phyloP scores from a whole-genome alignment of 1,284 basidiomycete species.

The Papiliotrema nemorosa region DNA sequence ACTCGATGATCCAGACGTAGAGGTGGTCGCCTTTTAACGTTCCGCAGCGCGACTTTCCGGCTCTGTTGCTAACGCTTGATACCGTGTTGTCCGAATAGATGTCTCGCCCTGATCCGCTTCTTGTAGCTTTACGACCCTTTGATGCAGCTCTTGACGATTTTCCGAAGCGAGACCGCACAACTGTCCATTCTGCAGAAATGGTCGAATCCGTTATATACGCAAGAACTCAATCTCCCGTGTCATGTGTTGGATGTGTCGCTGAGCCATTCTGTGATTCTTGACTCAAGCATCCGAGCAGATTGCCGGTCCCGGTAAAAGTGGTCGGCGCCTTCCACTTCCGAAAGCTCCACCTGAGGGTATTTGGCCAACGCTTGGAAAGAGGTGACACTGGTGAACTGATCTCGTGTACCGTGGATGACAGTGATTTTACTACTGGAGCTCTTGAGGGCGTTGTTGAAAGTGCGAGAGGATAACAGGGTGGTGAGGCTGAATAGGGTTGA shows the following conservation, averaged over 20 bases:
- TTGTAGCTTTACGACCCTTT: too few relatives aligned
- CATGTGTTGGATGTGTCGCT: too few relatives aligned
- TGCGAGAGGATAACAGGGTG: slow-evolving; percentile 19
- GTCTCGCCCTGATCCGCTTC: too few relatives aligned
- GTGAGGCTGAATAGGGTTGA: slow-evolving; percentile 28
- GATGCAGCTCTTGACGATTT: too few relatives aligned
- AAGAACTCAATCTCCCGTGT: too few relatives aligned
- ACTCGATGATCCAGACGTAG: neutral
- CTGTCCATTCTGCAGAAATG: too few relatives aligned
- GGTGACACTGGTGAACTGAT: slow-evolving; percentile 33
- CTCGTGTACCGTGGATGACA: slow-evolving; percentile 30
- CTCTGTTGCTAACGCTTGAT: too few relatives aligned
- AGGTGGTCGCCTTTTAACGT: neutral
- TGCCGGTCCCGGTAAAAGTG: slow-evolving; percentile 29
- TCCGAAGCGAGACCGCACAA: too few relatives aligned
- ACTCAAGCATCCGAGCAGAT: neutral
- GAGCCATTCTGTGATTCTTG: neutral
- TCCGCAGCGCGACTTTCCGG: too few relatives aligned
- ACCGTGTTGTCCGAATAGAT: too few relatives aligned
- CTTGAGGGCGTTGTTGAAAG: slow-evolving; percentile 15
- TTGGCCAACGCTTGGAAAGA: slow-evolving; percentile 15
- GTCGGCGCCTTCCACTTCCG: slow-evolving; percentile 30
- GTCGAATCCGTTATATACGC: too few relatives aligned
- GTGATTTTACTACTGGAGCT: slow-evolving; percentile 10
- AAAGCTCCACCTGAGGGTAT: slow-evolving; percentile 1